These are phyloP conservation scores for Ogataea nonfermentans DNA, from an alignment of 805 yeast species.

Conservation along the genomic window DNA sequence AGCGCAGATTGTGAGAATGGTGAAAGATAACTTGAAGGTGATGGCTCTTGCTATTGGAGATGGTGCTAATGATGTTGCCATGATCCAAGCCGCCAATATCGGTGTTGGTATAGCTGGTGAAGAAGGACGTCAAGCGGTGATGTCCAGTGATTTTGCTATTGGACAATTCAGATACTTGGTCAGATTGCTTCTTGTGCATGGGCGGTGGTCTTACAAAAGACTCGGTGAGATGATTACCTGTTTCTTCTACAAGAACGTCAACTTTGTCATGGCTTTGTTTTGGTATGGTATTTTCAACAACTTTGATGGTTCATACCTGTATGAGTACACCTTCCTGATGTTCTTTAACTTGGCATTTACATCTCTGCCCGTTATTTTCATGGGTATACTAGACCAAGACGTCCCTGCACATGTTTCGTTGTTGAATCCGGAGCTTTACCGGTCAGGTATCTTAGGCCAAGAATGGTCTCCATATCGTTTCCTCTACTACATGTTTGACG, in stretches of 20 bases:
- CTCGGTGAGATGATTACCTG: constrained; percentile 77
- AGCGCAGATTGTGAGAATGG: constrained; percentile 69
- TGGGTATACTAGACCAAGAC: constrained; percentile 77
- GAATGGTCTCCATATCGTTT: constrained; percentile 65
- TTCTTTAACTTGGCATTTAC: constrained; percentile 80
- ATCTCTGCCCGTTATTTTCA: constrained; percentile 70
- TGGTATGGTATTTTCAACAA: constrained; percentile 71
- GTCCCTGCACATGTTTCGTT: constrained; percentile 63
- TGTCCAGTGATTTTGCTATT: constrained; percentile 81
- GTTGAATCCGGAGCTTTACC: constrained; percentile 68
- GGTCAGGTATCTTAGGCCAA: constrained; percentile 60
- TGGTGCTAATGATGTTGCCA: constrained; percentile 85
- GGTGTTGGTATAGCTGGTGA: constrained; percentile 88
- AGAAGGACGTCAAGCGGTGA: constrained; percentile 84
- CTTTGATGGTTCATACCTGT: constrained; percentile 75
- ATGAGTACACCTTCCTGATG: constrained; percentile 75
- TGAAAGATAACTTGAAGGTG: constrained; percentile 60
- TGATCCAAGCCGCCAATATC: constrained; percentile 83
- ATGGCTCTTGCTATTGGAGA: constrained; percentile 84
- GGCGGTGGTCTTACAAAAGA: constrained; percentile 79
- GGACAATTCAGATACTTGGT: constrained; percentile 74
- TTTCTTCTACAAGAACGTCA: constrained; percentile 73
- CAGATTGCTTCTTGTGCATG: constrained; percentile 69
- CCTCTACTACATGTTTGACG: constrained; percentile 63
- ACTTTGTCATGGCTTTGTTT: constrained; percentile 69